phyloP scores from a whole-genome alignment of 192 early-diverging fungal genomes.

The Thamnidium elegans region DNA sequence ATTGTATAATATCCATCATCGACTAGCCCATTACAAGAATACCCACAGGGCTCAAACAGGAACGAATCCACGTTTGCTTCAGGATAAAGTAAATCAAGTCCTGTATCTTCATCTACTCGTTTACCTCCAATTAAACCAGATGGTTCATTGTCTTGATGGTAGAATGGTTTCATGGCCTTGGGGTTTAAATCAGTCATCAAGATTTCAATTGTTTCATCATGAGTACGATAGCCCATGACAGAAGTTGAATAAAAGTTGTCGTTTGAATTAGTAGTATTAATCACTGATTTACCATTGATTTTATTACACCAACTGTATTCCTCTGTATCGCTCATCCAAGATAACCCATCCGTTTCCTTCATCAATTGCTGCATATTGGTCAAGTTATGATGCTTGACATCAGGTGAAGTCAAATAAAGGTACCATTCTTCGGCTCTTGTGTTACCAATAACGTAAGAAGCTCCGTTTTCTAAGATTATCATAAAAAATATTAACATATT shows the following conservation, averaged over 20 bases:
- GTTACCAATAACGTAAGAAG: conserved; percentile 91
- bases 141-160: conserved; percentile 57
- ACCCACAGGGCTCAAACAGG: conserved; percentile 95
- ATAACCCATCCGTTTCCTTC: conserved; percentile 15
- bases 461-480: conserved; percentile 50
- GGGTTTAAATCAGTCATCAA: conserved; percentile 93
- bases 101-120: conserved; percentile 71
- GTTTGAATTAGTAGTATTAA: not conserved
- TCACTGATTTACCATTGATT: not conserved
- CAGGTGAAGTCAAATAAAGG: conserved; percentile 81
- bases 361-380: conserved; percentile 19
- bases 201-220: conserved; percentile 92
- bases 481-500: not conserved
- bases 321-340: conserved; percentile 14
- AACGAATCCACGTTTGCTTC: conserved; percentile 80
- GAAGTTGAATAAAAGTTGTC: not conserved
- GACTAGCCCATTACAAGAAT: conserved; percentile 85
- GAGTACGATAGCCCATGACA: conserved; percentile 11
- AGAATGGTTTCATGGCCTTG: conserved; percentile 74
- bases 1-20: conserved; percentile 91
- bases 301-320: not conserved
- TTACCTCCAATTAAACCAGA: conserved; percentile 80
- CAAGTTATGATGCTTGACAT: conserved; percentile 23
- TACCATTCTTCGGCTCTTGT: conserved; percentile 97
- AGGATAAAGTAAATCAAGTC: conserved; percentile 81